Conservation (phyloP, 495 filamentous ascomycete species). For the Aspergillus funiculosus region DNA sequence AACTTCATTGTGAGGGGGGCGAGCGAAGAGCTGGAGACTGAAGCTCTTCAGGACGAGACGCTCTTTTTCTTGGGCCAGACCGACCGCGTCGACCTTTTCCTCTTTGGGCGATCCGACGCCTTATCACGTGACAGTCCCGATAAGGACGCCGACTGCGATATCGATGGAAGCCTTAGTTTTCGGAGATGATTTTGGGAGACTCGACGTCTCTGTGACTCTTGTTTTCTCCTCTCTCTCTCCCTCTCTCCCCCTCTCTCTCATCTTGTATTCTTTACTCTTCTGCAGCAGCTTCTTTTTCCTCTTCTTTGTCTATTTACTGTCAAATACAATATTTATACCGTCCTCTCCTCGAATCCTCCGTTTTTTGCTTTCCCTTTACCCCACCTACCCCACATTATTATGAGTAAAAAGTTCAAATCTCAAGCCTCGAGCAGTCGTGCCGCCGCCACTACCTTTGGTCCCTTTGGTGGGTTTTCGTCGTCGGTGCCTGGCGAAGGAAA, state of each 20-base stretch:
- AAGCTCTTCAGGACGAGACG: conserved; percentile 12
- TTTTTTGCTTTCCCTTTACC: conserved; percentile 17
- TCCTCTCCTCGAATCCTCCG: too few species aligned
- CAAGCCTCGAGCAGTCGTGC: conserved; percentile 69
- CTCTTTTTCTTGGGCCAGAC: conserved; percentile 7
- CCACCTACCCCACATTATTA: conserved; percentile 43
- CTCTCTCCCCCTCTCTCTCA: too few species aligned
- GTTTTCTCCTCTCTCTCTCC: neutral
- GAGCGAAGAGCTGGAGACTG: conserved; percentile 21
- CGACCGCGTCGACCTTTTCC: conserved; percentile 28
- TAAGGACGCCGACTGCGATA: conserved; percentile 32
- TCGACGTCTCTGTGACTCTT: too few species aligned
- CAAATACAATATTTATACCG: conserved; percentile 1
- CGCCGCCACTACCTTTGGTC: conserved; percentile 44
- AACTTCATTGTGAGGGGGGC: conserved; percentile 79
- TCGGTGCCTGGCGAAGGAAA: conserved; percentile 43
- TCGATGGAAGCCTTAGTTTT: too few species aligned
- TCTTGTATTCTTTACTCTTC: too few species aligned
- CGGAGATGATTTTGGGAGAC: too few species aligned
- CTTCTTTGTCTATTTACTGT: neutral
- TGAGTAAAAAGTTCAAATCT: conserved; percentile 67
- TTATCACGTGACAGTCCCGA: conserved; percentile 37
- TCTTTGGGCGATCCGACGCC: conserved; percentile 35
- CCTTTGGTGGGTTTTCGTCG: conserved; percentile 41
- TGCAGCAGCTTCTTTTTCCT: neutral